phyloP scores from a whole-genome alignment of 169 alveolate genomes.

The Neospora caninum region DNA sequence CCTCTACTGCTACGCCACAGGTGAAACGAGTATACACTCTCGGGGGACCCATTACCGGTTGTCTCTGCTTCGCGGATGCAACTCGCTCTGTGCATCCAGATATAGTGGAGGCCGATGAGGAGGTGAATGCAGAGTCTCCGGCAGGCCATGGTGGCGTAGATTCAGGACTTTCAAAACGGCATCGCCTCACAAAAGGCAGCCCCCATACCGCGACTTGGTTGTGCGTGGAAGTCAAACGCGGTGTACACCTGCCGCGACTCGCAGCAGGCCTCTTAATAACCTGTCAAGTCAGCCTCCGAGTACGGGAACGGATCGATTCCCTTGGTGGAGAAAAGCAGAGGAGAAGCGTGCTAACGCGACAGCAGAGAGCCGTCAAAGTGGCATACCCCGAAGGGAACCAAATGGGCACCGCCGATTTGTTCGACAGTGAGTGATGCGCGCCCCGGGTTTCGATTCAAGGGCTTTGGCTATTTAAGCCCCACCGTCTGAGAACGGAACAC shows the following conservation, averaged over 20 bases:
- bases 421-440: no score
- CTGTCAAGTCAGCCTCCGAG: background rate
- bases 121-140: background rate
- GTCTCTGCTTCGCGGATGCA: background rate
- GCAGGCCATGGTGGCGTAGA: background rate
- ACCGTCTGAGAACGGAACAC: no score
- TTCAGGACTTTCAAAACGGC: background rate
- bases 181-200: background rate
- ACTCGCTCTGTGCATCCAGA: background rate
- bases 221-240: background rate
- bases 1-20: no score
- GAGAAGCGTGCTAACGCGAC: no score
- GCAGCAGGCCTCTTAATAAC: background rate
- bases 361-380: no score
- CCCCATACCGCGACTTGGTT: background rate
- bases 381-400: no score
- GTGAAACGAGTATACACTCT: no score
- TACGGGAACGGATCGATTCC: no score
- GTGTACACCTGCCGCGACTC: background rate
- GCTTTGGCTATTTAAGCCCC: no score
- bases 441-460: no score
- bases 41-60: background rate
- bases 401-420: no score
- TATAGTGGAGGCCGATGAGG: background rate
- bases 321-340: no score